These are phyloP conservation scores for Nakazawaea ernobii DNA, from an alignment of 805 yeast species.

Conservation along the genomic window DNA sequence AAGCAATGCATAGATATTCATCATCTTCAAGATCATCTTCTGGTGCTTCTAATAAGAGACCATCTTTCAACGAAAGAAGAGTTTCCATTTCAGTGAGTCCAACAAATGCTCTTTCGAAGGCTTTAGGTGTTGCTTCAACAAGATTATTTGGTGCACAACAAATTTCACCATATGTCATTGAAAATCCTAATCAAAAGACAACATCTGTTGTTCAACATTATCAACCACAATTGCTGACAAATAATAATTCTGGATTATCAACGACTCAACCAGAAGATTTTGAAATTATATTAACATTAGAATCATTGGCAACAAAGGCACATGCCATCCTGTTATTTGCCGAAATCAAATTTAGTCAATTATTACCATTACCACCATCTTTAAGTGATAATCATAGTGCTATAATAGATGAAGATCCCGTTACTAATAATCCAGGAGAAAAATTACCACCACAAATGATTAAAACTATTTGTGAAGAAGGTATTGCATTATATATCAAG, in stretches of 20 bases:
- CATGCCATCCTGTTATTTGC: conserved; percentile 87
- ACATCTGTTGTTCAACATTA: conserved; percentile 11
- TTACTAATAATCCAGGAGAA: conserved; percentile 29
- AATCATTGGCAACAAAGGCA: conserved; percentile 80
- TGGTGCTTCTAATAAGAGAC: conserved; percentile 46
- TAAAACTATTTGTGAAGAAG: conserved; percentile 71
- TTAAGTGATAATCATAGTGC: conserved; percentile 13
- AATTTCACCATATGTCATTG: conserved; percentile 10
- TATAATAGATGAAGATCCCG: conserved; percentile 20
- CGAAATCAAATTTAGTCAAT: conserved; percentile 82
- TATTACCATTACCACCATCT: conserved; percentile 69
- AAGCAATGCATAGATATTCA: conserved; percentile 26
- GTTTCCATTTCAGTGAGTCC: conserved; percentile 71
- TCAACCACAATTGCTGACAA: conserved; percentile 21
- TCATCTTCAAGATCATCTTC: conserved; percentile 41
- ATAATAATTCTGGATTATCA: conserved; percentile 16
- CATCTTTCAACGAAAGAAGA: conserved; percentile 59
- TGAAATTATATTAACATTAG: conserved; percentile 45
- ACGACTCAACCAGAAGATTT: conserved; percentile 28
- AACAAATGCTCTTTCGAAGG: conserved; percentile 82
- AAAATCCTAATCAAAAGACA: conserved; percentile 1
- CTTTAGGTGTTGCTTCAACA: conserved; percentile 78
- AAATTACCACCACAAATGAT: conserved; percentile 52
- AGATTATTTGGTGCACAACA: conserved; percentile 61
- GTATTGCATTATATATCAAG: conserved; percentile 79